phyloP scores from a whole-genome alignment of 1,139 yeast species.

The Suhomyces guaymorum region DNA sequence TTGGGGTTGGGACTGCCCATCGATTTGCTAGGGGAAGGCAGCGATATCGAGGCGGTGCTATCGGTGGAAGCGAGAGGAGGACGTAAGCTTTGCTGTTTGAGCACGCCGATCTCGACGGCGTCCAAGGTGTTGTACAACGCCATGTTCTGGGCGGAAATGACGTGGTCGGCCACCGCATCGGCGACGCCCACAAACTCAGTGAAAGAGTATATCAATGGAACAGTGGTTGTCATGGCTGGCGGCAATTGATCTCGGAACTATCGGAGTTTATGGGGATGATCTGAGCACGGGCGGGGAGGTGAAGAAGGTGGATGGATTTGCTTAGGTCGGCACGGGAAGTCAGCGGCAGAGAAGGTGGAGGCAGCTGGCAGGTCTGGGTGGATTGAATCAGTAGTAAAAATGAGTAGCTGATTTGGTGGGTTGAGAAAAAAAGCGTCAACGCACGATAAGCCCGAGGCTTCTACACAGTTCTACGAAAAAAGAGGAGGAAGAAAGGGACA shows the following conservation, averaged over 20 bases:
- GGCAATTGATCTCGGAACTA: constrained; percentile 5
- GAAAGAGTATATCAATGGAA: constrained; percentile 87
- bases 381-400: too few species aligned
- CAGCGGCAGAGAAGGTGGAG: too few species aligned
- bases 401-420: background rate
- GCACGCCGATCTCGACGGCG: constrained; percentile 31
- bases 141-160: constrained; percentile 75
- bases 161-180: constrained; percentile 90
- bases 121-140: constrained; percentile 58
- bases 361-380: too few species aligned
- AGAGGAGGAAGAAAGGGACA: background rate
- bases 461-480: background rate
- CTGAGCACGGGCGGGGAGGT: too few species aligned
- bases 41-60: constrained; percentile 11
- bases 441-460: constrained; percentile 3
- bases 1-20: constrained; percentile 7
- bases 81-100: constrained; percentile 26
- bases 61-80: constrained; percentile 22
- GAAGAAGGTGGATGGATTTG: too few species aligned
- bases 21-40: constrained; percentile 7
- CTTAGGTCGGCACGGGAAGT: too few species aligned
- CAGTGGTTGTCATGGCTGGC: constrained; percentile 94
- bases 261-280: background rate
- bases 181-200: constrained; percentile 90
- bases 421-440: constrained; percentile 2